Evolutionary conservation across 495 filamentous ascomycete genomes (phyloP).

Genomic region (Penicillium odoratum): DNA sequence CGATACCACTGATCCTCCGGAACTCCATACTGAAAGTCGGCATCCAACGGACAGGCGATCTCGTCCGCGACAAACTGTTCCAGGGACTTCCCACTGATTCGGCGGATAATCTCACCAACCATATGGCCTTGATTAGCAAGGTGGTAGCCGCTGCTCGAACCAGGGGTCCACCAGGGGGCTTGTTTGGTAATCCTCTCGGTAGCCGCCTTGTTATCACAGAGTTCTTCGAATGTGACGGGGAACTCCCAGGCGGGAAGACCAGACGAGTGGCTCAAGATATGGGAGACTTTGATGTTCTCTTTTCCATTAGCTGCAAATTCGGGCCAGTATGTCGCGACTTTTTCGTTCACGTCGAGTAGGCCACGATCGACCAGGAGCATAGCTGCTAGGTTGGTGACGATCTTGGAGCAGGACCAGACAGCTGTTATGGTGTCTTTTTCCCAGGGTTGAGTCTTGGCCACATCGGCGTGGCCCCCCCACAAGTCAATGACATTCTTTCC

Average conservation of each 20-base stretch:
- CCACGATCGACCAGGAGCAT: slow-evolving; percentile 42
- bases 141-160: slow-evolving; percentile 42
- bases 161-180: slow-evolving; percentile 46
- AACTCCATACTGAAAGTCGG: slow-evolving; percentile 42
- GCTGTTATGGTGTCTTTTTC: slow-evolving; percentile 36
- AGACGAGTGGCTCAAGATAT: slow-evolving; percentile 43
- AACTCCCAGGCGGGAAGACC: slow-evolving; percentile 39
- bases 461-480: slow-evolving; percentile 45
- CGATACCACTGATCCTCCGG: slow-evolving; percentile 33
- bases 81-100: slow-evolving; percentile 37
- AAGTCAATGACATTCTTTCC: slow-evolving; percentile 46
- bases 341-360: slow-evolving; percentile 36
- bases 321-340: slow-evolving; percentile 47
- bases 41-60: slow-evolving; percentile 35
- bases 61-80: slow-evolving; percentile 43
- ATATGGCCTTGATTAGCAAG: slow-evolving; percentile 39
- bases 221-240: slow-evolving; percentile 26
- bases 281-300: slow-evolving; percentile 38
- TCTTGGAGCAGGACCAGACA: slow-evolving; percentile 47
- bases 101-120: slow-evolving; percentile 39
- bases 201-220: slow-evolving; percentile 29
- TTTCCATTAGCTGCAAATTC: slow-evolving; percentile 47
- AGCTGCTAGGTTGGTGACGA: slow-evolving; percentile 37
- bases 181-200: slow-evolving; percentile 37
- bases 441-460: slow-evolving; percentile 33